phyloP scores from a whole-genome alignment of 179 eudicot genomes.

The Silene noctiflora region DNA sequence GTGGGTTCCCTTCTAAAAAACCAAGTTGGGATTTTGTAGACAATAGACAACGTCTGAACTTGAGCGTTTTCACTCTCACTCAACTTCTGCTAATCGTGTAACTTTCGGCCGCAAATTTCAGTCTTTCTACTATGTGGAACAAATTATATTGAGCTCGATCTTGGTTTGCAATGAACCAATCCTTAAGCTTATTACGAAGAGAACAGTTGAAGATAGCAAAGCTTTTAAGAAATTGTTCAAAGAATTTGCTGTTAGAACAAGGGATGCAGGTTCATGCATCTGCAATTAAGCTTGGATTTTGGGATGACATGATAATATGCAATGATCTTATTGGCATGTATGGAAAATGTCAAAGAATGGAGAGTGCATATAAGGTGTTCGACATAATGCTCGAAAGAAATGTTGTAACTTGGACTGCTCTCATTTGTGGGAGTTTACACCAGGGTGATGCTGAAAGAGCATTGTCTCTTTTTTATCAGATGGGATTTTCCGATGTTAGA shows the following conservation, averaged over 20 bases:
- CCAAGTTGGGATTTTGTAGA: not conserved
- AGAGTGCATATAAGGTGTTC: constrained; percentile 47
- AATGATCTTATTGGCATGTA: constrained; percentile 60
- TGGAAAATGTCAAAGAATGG: constrained; percentile 43
- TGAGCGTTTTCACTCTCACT: not conserved
- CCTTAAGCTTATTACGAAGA: constrained; percentile 28
- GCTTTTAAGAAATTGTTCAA: constrained; percentile 47
- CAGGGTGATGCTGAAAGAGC: constrained; percentile 40
- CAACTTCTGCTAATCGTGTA: not conserved
- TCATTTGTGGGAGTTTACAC: constrained; percentile 53
- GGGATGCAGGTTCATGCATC: constrained; percentile 57
- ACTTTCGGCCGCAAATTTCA: not conserved
- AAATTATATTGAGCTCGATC: not conserved
- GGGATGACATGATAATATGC: constrained; percentile 46
- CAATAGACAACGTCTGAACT: too few species aligned
- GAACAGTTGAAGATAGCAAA: constrained; percentile 49
- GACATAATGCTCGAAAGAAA: constrained; percentile 55
- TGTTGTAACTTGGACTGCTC: constrained; percentile 65
- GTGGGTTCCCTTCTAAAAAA: too few species aligned
- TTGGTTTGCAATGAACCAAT: constrained; percentile 32
- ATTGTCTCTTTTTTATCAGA: constrained; percentile 38
- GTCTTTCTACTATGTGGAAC: not conserved
- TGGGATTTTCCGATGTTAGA: constrained; percentile 48
- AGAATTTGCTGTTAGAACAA: constrained; percentile 31
- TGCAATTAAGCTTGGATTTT: constrained; percentile 39